These are phyloP conservation scores for Haplosporangium sp. DNA, from an alignment of 371 early-diverging fungal genomes.

Conservation along the genomic window DNA sequence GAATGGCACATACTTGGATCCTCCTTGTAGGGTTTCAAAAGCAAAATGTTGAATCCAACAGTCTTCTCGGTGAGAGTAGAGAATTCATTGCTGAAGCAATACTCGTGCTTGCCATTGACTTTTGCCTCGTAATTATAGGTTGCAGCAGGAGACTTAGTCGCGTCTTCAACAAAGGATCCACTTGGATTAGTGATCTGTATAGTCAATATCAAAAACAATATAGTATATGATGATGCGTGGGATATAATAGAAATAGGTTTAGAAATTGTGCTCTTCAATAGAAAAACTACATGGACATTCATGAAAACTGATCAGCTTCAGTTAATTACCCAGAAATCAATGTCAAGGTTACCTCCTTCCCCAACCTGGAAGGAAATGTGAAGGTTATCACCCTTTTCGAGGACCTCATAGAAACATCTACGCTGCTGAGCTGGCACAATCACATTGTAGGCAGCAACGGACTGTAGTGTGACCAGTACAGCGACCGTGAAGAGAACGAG, in stretches of 20 bases:
- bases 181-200: conserved; percentile 69
- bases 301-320: too few species aligned
- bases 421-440: conserved; percentile 62
- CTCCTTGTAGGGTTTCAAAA: conserved; percentile 40
- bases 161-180: conserved; percentile 61
- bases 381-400: conserved; percentile 69
- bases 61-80: conserved; percentile 64
- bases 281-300: too few species aligned
- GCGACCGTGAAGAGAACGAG: conserved; percentile 31
- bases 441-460: conserved; percentile 57
- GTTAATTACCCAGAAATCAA: conserved; percentile 77
- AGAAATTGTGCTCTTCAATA: too few species aligned
- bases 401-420: conserved; percentile 74
- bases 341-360: conserved; percentile 74
- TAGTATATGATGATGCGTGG: too few species aligned
- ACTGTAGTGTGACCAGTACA: conserved; percentile 37
- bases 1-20: conserved; percentile 21
- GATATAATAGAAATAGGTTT: too few species aligned
- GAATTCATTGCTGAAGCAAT: conserved; percentile 82
- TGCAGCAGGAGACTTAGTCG: conserved; percentile 61
- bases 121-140: conserved; percentile 68
- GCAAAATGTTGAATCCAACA: conserved; percentile 65
- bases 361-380: conserved; percentile 79
- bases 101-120: conserved; percentile 69
- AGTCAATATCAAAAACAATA: too few species aligned